A percentile compares a stretch with the other conserved stretches of the same genome.
Evolutionary conservation across 2,329 filamentous ascomycete genomes (phyloP).

Genomic region (Aspergillus fumigatiaffinis): DNA sequence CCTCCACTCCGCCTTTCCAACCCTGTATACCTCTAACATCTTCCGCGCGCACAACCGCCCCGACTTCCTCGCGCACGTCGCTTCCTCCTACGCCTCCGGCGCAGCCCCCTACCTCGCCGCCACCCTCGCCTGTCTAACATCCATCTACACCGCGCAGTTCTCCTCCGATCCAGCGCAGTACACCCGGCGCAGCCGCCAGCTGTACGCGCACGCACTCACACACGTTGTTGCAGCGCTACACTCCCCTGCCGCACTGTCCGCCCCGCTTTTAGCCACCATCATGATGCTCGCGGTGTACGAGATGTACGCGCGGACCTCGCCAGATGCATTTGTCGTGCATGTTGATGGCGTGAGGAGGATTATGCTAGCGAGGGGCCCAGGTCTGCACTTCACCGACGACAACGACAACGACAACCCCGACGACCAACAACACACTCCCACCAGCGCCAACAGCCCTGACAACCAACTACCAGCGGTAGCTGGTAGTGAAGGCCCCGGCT

Average conservation of each 20-base stretch:
- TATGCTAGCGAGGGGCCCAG: constrained; percentile 33
- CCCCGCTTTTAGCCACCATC: constrained; percentile 32
- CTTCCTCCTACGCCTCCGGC: constrained; percentile 19
- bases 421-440: too few relatives aligned
- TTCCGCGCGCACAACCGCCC: constrained; percentile 21
- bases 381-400: constrained; percentile 11
- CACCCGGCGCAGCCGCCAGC: constrained; percentile 20
- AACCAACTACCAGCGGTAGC: too few relatives aligned
- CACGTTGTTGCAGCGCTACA: constrained; percentile 28
- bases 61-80: constrained; percentile 21
- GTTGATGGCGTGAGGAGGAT: constrained; percentile 33
- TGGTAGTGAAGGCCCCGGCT: constrained; percentile 12
- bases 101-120: constrained; percentile 19
- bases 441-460: too few relatives aligned
- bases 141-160: constrained; percentile 23
- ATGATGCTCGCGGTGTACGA: constrained; percentile 39
- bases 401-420: too few relatives aligned
- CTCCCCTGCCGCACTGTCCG: constrained; percentile 24
- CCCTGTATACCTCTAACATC: constrained; percentile 24
- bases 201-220: constrained; percentile 31
- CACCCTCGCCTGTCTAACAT: constrained; percentile 24
- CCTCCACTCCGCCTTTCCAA: constrained; percentile 25
- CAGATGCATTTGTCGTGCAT: constrained; percentile 35
- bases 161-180: constrained; percentile 19
- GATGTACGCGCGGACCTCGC: constrained; percentile 36